Percentiles rank a stretch among this genome's conserved stretches.
These are phyloP conservation scores for Passiflora organensis DNA, from an alignment of 345 rosid genomes.

Conservation along the genomic window DNA sequence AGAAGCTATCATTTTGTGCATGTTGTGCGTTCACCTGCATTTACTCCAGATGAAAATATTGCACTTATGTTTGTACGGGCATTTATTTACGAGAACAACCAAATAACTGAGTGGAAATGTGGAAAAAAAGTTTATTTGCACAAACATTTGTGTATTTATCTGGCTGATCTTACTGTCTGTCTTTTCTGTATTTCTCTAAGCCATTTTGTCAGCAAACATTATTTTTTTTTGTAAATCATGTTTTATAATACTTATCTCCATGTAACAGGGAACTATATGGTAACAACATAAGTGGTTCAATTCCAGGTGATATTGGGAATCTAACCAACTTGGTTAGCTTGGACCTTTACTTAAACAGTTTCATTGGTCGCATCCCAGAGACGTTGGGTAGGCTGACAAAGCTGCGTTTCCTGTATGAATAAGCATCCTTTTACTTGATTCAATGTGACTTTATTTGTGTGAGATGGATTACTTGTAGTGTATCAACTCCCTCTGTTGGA, in stretches of 20 bases:
- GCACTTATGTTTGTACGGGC: background rate
- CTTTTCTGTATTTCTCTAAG: background rate
- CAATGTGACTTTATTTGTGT: background rate
- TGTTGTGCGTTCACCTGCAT: too few relatives aligned
- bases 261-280: constrained; percentile 35
- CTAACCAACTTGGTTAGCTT: constrained; percentile 39
- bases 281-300: constrained; percentile 34
- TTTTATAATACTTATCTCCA: background rate
- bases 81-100: background rate
- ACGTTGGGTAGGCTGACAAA: constrained; percentile 32
- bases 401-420: constrained; percentile 35
- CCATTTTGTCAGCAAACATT: background rate
- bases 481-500: too few relatives aligned
- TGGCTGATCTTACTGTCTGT: background rate
- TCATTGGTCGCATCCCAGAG: constrained; percentile 34
- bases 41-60: background rate
- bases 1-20: too few relatives aligned
- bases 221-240: background rate
- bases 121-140: background rate
- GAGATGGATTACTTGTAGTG: background rate
- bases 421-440: constrained; percentile 5
- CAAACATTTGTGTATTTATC: background rate
- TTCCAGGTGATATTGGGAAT: constrained; percentile 35
- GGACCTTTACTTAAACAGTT: constrained; percentile 39
- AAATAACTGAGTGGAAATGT: background rate